A percentile compares a stretch with the other conserved stretches of the same genome.
Conservation (phyloP, 2,329 filamentous ascomycete species). For the Blastomyces gilchristii region DNA sequence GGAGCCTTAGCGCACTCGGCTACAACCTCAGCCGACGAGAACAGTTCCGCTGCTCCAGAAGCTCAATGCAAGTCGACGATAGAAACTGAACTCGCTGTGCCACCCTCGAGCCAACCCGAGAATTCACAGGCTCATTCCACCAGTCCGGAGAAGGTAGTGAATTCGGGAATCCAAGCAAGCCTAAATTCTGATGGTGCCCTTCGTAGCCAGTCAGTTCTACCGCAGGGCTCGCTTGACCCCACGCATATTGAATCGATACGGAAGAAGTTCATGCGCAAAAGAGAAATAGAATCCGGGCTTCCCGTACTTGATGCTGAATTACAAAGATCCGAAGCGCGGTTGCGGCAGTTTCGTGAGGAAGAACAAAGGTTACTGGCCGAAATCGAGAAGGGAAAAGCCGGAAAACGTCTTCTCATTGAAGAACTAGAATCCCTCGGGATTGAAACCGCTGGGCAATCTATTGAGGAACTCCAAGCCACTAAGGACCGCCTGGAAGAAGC, state of each 20-base stretch:
- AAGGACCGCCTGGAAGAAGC: slow-evolving; percentile 18
- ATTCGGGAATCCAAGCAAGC: not conserved
- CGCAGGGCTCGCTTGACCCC: slow-evolving; percentile 18
- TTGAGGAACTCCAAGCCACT: slow-evolving; percentile 35
- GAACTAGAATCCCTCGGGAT: slow-evolving; percentile 43
- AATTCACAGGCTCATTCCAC: not conserved
- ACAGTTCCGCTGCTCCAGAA: not conserved
- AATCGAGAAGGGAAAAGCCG: slow-evolving; percentile 36
- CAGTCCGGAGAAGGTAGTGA: not conserved
- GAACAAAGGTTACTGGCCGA: slow-evolving; percentile 36
- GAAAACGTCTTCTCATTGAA: slow-evolving; percentile 35
- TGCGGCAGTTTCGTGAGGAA: slow-evolving; percentile 27
- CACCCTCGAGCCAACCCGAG: not conserved
- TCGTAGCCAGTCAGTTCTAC: slow-evolving; percentile 15
- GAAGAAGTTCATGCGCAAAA: slow-evolving; percentile 34
- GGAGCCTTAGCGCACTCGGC: slow-evolving; percentile 19
- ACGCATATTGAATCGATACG: slow-evolving; percentile 25
- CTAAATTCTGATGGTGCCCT: slow-evolving; percentile 2
- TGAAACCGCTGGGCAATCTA: slow-evolving; percentile 39
- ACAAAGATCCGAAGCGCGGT: slow-evolving; percentile 24
- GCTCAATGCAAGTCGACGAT: not conserved
- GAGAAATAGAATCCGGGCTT: slow-evolving; percentile 41
- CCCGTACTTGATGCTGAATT: slow-evolving; percentile 40
- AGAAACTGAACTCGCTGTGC: not conserved
- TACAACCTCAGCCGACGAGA: slow-evolving; percentile 16